phyloP scores from a whole-genome alignment of 768 basidiomycete genomes.

The Podaxis sp. region DNA sequence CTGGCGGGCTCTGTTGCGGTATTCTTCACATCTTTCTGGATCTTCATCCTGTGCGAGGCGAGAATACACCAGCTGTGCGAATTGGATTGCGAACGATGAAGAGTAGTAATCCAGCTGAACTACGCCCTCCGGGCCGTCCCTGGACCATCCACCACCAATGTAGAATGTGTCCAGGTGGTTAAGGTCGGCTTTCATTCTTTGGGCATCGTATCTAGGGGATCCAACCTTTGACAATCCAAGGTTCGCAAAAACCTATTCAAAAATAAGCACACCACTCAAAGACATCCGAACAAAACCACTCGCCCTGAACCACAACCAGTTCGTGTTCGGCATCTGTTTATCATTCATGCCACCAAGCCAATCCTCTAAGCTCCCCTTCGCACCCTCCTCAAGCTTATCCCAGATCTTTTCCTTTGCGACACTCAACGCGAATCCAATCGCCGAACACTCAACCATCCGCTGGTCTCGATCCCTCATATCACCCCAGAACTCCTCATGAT shows the following conservation, averaged over 20 bases:
- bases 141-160: constrained; percentile 72
- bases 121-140: constrained; percentile 76
- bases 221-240: constrained; percentile 65
- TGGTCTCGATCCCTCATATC: constrained; percentile 74
- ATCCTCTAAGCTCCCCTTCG: constrained; percentile 55
- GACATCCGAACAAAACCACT: constrained; percentile 18
- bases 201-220: constrained; percentile 53
- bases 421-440: constrained; percentile 71
- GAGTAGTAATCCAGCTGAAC: constrained; percentile 81
- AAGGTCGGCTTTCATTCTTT: constrained; percentile 70
- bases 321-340: constrained; percentile 82
- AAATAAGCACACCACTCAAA: background rate
- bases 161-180: constrained; percentile 81
- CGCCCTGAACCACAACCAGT: constrained; percentile 83
- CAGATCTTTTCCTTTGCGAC: constrained; percentile 66
- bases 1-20: constrained; percentile 56
- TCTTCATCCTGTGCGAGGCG: constrained; percentile 63
- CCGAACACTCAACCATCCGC: constrained; percentile 80
- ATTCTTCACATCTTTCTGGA: constrained; percentile 63
- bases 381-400: constrained; percentile 53
- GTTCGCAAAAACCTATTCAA: constrained; percentile 66
- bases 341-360: constrained; percentile 80
- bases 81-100: constrained; percentile 78
- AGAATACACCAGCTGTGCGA: constrained; percentile 69
- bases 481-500: constrained; percentile 73